phyloP scores from a whole-genome alignment of 2,329 filamentous ascomycete genomes.

The Xylaria hypoxylon region DNA sequence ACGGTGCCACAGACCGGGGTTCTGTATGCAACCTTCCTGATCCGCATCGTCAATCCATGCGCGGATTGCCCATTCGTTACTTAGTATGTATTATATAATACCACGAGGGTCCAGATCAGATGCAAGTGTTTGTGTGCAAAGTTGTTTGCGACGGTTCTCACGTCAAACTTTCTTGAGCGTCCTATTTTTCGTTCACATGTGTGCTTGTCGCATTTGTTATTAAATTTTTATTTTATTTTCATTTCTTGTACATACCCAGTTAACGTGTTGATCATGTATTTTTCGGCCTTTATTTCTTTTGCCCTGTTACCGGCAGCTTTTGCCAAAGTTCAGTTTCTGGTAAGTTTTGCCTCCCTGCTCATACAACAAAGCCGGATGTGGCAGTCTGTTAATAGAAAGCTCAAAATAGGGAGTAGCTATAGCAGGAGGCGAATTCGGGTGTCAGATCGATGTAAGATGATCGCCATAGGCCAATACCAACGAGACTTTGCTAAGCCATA shows the following conservation, averaged over 20 bases:
- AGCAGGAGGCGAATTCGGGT: slow-evolving; percentile 62
- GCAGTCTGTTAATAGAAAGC: slow-evolving; percentile 21
- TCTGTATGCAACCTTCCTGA: slow-evolving; percentile 35
- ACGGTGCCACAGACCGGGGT: slow-evolving; percentile 25
- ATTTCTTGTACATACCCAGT: slow-evolving; percentile 35
- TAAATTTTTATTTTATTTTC: slow-evolving; percentile 11
- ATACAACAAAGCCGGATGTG: background rate
- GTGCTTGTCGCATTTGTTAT: slow-evolving; percentile 14
- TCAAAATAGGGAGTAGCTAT: slow-evolving; percentile 56
- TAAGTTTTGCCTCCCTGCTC: slow-evolving; percentile 33
- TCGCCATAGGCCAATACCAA: slow-evolving; percentile 6
- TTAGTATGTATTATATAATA: background rate
- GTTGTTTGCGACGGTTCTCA: slow-evolving; percentile 19
- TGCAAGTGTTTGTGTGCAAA: slow-evolving; percentile 1
- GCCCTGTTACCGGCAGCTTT: slow-evolving; percentile 40
- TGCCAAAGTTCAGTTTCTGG: slow-evolving; percentile 49
- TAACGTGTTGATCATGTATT: slow-evolving; percentile 47
- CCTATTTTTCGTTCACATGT: background rate
- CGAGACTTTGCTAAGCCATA: slow-evolving; percentile 25
- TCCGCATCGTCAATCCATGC: background rate
- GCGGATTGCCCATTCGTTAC: background rate
- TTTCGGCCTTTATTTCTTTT: slow-evolving; percentile 41
- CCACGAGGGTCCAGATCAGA: slow-evolving; percentile 15
- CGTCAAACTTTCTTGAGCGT: slow-evolving; percentile 16
- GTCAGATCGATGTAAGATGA: slow-evolving; percentile 57